Evolutionary conservation across 176 grass and related monocot genomes (phyloP).

Genomic region (Calamus simplicifolius): DNA sequence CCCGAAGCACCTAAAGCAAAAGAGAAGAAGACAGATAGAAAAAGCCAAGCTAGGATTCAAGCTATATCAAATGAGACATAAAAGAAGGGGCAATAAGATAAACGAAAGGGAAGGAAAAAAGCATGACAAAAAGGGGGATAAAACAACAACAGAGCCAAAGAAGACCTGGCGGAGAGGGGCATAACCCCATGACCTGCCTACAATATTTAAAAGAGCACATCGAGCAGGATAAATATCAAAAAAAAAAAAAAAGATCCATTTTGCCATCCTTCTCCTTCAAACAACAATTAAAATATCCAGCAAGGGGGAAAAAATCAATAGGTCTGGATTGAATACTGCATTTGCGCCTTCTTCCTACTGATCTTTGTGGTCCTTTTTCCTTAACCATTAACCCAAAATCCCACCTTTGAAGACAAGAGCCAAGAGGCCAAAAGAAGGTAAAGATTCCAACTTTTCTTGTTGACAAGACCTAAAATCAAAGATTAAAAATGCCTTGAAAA

Average conservation of each 20-base stretch:
- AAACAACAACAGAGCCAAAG: not conserved
- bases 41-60: not conserved
- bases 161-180: too few relatives aligned
- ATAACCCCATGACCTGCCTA: too few relatives aligned
- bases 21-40: conserved; percentile 3
- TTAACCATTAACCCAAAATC: conserved; percentile 24
- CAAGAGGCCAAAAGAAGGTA: conserved; percentile 29
- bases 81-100: conserved; percentile 8
- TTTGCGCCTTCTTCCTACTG: conserved; percentile 19
- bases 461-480: conserved; percentile 22
- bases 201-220: conserved; percentile 4
- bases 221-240: conserved; percentile 6
- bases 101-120: not conserved
- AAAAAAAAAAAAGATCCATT: not conserved
- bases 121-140: too few relatives aligned
- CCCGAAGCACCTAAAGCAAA: conserved; percentile 24
- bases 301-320: not conserved
- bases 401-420: conserved; percentile 38
- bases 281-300: too few relatives aligned
- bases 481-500: not conserved
- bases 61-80: conserved; percentile 14
- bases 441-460: conserved; percentile 15
- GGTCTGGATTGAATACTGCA: not conserved
- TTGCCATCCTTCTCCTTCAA: not conserved
- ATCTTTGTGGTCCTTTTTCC: conserved; percentile 12